Percentiles rank a stretch among this genome's conserved stretches.
phyloP scores from a whole-genome alignment of 2,329 filamentous ascomycete genomes.

The Fusarium sambucinum region DNA sequence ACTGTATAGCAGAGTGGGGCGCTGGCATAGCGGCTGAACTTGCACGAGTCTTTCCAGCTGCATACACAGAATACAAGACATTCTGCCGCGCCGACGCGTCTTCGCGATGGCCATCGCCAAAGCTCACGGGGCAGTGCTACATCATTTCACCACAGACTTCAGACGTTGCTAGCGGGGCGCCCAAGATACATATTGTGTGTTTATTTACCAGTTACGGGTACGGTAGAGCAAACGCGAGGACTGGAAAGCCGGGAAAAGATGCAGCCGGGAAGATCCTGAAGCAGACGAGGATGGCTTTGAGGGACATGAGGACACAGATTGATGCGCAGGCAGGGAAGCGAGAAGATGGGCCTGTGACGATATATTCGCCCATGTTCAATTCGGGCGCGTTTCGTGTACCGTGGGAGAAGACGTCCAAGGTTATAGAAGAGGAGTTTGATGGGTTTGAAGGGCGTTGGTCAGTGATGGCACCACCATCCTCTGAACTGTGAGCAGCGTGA shows the following conservation, averaged over 20 bases:
- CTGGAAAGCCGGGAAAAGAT: constrained; percentile 36
- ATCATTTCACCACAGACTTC: constrained; percentile 47
- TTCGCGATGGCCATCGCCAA: constrained; percentile 34
- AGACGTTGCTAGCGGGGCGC: constrained; percentile 40
- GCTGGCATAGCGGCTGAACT: constrained; percentile 49
- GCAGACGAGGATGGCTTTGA: constrained; percentile 33
- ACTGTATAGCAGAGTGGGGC: constrained; percentile 51
- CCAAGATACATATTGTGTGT: constrained; percentile 37
- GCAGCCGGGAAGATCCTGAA: constrained; percentile 18
- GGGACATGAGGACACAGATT: constrained; percentile 23
- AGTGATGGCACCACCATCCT: constrained; percentile 35
- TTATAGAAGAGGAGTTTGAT: constrained; percentile 34
- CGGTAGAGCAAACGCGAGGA: constrained; percentile 25
- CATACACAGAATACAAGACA: constrained; percentile 42
- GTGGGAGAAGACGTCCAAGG: constrained; percentile 23
- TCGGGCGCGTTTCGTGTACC: constrained; percentile 36
- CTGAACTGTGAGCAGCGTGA: not conserved
- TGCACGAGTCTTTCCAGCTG: constrained; percentile 42
- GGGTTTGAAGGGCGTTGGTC: constrained; percentile 33
- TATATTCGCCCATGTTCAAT: constrained; percentile 44
- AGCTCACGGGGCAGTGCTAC: constrained; percentile 45
- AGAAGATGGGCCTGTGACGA: fast-evolving
- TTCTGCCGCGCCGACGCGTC: constrained; percentile 39
- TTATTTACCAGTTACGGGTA: constrained; percentile 40
- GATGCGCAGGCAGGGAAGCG: not conserved